A percentile compares a stretch with the other conserved stretches of the same genome.
phyloP scores from a whole-genome alignment of 345 rosid genomes.

The Citrus cavaleriei region DNA sequence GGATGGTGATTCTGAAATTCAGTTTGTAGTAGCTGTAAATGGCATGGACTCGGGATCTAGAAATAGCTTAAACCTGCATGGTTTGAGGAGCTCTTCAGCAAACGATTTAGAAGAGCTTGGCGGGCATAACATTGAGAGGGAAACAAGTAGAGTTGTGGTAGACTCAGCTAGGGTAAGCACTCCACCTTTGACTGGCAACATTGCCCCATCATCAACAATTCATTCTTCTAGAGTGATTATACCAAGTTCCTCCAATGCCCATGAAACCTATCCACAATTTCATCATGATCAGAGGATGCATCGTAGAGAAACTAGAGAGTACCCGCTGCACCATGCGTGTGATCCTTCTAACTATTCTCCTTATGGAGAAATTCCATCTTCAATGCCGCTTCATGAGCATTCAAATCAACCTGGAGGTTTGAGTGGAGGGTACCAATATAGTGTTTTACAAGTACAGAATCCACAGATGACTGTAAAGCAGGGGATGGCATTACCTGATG shows the following conservation, averaged over 20 bases:
- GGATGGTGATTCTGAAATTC: conserved; percentile 62
- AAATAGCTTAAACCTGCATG: conserved; percentile 39
- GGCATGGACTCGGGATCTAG: conserved; percentile 62
- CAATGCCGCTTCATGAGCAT: conserved; percentile 37
- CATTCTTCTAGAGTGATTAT: conserved; percentile 40
- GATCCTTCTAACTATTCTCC: conserved; percentile 36
- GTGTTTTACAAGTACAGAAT: conserved; percentile 39
- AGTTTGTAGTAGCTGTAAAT: conserved; percentile 73
- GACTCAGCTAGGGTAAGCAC: conserved; percentile 32
- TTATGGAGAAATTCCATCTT: conserved; percentile 29
- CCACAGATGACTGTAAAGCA: conserved; percentile 31
- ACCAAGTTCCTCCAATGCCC: conserved; percentile 37
- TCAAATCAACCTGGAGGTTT: conserved; percentile 36
- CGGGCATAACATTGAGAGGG: conserved; percentile 31
- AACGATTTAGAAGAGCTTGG: conserved; percentile 54
- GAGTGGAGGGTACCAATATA: conserved; percentile 31
- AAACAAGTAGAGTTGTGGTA: conserved; percentile 25
- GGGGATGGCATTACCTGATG: conserved; percentile 33
- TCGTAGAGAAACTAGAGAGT: conserved; percentile 34
- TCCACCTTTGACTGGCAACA: conserved; percentile 33
- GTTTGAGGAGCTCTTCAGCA: conserved; percentile 45
- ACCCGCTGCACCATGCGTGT: conserved; percentile 37
- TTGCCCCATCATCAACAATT: conserved; percentile 30
- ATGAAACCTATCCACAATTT: conserved; percentile 45
- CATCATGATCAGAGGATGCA: conserved; percentile 42